Conservation (phyloP, 345 rosid genomes). For the Moricandia arvensis region DNA sequence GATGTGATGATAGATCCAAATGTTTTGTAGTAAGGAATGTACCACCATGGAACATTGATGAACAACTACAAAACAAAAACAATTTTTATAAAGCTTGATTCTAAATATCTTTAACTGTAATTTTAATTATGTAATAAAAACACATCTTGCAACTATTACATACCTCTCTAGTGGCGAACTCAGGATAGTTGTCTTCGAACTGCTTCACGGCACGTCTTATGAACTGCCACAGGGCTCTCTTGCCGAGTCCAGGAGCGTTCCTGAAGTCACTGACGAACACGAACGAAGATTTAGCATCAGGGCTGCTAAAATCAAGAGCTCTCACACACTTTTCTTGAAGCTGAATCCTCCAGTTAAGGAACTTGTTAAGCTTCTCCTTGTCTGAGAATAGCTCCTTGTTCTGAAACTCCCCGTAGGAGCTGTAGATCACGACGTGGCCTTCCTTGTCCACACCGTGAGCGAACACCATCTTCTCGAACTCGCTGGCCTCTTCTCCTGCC, state of each 20-base stretch:
- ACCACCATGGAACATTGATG: conserved; percentile 99
- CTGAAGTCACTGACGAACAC: conserved; percentile 77
- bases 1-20: conserved; percentile 76
- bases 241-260: conserved; percentile 69
- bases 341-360: conserved; percentile 84
- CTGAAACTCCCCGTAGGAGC: conserved; percentile 76
- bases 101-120: not conserved
- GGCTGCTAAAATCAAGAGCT: conserved; percentile 65
- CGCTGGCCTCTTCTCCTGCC: conserved; percentile 49
- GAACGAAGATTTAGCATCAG: conserved; percentile 56
- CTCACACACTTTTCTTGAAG: conserved; percentile 74
- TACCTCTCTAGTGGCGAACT: conserved; percentile 66
- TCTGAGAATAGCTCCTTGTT: conserved; percentile 70
- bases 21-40: conserved; percentile 73
- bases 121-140: not conserved
- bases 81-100: not conserved
- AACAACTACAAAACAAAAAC: conserved; percentile 50
- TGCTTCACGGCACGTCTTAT: conserved; percentile 63
- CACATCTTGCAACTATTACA: not conserved
- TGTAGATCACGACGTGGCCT: conserved; percentile 87
- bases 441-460: conserved; percentile 73
- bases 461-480: conserved; percentile 72
- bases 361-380: conserved; percentile 64
- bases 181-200: conserved; percentile 72
- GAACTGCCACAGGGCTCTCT: conserved; percentile 63